Conservation (phyloP, 805 yeast genomes). For the Candida multigemmis region DNA sequence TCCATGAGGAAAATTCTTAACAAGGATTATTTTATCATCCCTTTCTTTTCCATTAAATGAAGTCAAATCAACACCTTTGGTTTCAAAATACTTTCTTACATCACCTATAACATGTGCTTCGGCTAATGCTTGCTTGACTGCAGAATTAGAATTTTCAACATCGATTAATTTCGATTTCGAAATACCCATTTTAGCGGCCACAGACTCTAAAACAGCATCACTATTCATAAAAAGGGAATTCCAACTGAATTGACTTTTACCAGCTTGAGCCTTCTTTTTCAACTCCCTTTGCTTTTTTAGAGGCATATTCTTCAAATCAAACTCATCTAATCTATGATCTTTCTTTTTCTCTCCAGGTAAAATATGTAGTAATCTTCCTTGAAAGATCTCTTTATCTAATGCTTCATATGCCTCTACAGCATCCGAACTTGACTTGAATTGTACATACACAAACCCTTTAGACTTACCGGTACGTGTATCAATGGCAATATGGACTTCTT, state of each 20-base stretch:
- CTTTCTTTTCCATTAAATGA: conserved; percentile 58
- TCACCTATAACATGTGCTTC: conserved; percentile 93
- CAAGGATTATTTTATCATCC: conserved; percentile 73
- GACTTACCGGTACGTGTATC: conserved; percentile 86
- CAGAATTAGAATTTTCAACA: conserved; percentile 78
- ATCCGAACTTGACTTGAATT: conserved; percentile 56
- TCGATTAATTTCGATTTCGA: conserved; percentile 77
- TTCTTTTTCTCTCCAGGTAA: conserved; percentile 80
- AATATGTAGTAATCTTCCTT: conserved; percentile 87
- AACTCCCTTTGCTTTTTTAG: conserved; percentile 84
- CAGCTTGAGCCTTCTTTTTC: conserved; percentile 75
- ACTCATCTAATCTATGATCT: conserved; percentile 79
- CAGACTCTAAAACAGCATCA: conserved; percentile 88
- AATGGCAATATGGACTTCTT: conserved; percentile 87
- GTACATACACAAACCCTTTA: conserved; percentile 86
- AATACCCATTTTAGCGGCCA: conserved; percentile 77
- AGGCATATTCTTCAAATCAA: conserved; percentile 84
- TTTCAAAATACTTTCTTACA: conserved; percentile 80
- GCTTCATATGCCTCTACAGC: conserved; percentile 70
- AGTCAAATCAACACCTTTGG: conserved; percentile 75
- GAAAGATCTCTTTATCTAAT: conserved; percentile 83
- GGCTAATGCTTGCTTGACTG: conserved; percentile 94
- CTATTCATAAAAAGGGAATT: conserved; percentile 83
- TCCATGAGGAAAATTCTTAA: conserved; percentile 87
- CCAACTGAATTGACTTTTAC: conserved; percentile 88